Conservation (phyloP, 2,329 filamentous ascomycete species). For the Hypoxylon sp. region DNA sequence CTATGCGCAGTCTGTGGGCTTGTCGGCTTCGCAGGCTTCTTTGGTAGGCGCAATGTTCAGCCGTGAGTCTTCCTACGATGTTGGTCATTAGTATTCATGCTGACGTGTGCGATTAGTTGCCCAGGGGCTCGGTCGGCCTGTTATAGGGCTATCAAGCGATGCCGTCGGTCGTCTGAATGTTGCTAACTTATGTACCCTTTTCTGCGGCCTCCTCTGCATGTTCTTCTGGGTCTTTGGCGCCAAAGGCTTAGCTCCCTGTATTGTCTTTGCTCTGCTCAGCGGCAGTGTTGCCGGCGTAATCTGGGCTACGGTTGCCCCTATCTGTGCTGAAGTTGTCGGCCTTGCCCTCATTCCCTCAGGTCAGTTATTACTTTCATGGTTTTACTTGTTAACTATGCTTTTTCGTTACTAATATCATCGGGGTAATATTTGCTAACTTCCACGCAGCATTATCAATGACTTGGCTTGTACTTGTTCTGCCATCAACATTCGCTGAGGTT, state of each 20-base stretch:
- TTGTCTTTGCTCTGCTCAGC: slow-evolving; percentile 73
- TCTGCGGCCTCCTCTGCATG: slow-evolving; percentile 70
- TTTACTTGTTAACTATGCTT: neutral
- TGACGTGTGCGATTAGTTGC: slow-evolving; percentile 50
- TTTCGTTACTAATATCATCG: no score
- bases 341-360: slow-evolving; percentile 72
- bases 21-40: slow-evolving; percentile 71
- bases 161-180: slow-evolving; percentile 76
- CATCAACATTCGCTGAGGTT: slow-evolving; percentile 72
- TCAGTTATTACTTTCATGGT: slow-evolving; percentile 22
- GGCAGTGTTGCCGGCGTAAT: slow-evolving; percentile 75
- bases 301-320: slow-evolving; percentile 73
- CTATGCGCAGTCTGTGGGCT: slow-evolving; percentile 73
- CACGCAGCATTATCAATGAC: slow-evolving; percentile 65
- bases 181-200: slow-evolving; percentile 68
- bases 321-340: slow-evolving; percentile 78
- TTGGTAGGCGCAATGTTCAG: slow-evolving; percentile 79
- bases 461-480: slow-evolving; percentile 75
- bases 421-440: slow-evolving; percentile 18
- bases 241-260: slow-evolving; percentile 67
- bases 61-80: slow-evolving; percentile 50
- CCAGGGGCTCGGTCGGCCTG: slow-evolving; percentile 72
- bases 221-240: slow-evolving; percentile 77
- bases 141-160: slow-evolving; percentile 78
- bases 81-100: neutral